Evolutionary conservation across 75 land plant species (phyloP).

Genomic region (Sequoiadendron giganteum): DNA sequence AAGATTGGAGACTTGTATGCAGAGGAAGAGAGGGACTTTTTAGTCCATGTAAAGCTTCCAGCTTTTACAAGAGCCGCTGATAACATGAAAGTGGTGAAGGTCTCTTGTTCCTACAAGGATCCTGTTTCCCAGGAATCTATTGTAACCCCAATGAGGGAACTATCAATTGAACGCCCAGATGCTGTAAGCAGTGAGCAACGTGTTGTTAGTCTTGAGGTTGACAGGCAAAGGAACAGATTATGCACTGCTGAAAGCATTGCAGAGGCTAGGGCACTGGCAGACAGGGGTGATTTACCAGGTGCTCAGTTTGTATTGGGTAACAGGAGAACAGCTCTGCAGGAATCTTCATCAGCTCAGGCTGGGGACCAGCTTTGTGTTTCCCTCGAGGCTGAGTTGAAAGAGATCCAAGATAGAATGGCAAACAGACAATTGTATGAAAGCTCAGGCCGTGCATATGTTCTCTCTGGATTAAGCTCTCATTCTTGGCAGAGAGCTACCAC

Average conservation of each 20-base stretch:
- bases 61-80: constrained; percentile 1
- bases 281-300: constrained; percentile 52
- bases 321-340: constrained; percentile 32
- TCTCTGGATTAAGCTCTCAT: constrained; percentile 90
- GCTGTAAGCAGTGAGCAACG: background rate
- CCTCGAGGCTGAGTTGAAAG: constrained; percentile 70
- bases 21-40: constrained; percentile 90
- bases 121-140: constrained; percentile 54
- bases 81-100: constrained; percentile 45
- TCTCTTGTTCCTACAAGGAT: constrained; percentile 57
- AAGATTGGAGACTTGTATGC: constrained; percentile 85
- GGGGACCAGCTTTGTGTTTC: constrained; percentile 63
- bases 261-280: constrained; percentile 64
- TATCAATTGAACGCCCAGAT: constrained; percentile 48
- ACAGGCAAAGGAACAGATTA: constrained; percentile 62
- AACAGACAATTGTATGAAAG: constrained; percentile 67
- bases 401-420: constrained; percentile 84
- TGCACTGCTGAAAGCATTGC: constrained; percentile 63
- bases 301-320: constrained; percentile 52
- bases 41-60: constrained; percentile 67
- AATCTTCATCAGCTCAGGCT: constrained; percentile 33
- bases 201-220: constrained; percentile 60
- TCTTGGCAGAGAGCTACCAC: constrained; percentile 91
- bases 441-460: constrained; percentile 80
- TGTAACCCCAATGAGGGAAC: constrained; percentile 18